Conservation (phyloP, 2,329 filamentous ascomycete genomes). For the Xylariaceae sp. region DNA sequence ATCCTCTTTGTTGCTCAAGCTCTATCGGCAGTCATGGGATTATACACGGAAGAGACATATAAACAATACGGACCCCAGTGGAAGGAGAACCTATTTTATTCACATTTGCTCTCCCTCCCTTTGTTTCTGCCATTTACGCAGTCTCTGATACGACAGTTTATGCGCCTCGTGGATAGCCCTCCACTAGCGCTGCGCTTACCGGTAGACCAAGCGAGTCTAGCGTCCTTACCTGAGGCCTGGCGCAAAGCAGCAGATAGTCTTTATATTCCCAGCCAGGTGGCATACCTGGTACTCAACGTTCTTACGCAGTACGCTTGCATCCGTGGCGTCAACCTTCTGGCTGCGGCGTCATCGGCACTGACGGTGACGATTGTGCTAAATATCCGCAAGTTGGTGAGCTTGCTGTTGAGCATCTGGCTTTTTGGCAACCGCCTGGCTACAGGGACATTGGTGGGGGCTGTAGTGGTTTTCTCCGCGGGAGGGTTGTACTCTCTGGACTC, state of each 20-base stretch:
- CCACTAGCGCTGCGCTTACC: constrained; percentile 57
- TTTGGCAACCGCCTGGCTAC: constrained; percentile 84
- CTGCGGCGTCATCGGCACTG: constrained; percentile 84
- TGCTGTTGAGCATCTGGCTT: constrained; percentile 89
- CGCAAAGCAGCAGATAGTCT: constrained; percentile 47
- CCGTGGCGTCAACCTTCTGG: constrained; percentile 92
- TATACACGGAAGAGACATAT: constrained; percentile 94
- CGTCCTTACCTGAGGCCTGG: constrained; percentile 46
- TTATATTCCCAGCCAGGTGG: constrained; percentile 70
- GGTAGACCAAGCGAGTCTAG: constrained; percentile 38
- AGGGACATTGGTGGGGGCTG: constrained; percentile 80
- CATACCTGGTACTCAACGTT: constrained; percentile 76
- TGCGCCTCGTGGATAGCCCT: constrained; percentile 66
- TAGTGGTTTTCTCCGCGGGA: constrained; percentile 88
- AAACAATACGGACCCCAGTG: constrained; percentile 84
- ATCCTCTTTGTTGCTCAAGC: constrained; percentile 89
- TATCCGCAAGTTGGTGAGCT: constrained; percentile 89
- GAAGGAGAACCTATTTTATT: constrained; percentile 97
- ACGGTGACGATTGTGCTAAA: constrained; percentile 98
- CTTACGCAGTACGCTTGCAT: constrained; percentile 95
- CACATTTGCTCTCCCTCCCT: constrained; percentile 75
- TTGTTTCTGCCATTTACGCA: constrained; percentile 76
- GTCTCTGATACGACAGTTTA: constrained; percentile 68
- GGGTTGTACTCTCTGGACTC: constrained; percentile 85
- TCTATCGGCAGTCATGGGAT: constrained; percentile 90